phyloP scores from a whole-genome alignment of 2,329 filamentous ascomycete species.

The Balansia obtecta region DNA sequence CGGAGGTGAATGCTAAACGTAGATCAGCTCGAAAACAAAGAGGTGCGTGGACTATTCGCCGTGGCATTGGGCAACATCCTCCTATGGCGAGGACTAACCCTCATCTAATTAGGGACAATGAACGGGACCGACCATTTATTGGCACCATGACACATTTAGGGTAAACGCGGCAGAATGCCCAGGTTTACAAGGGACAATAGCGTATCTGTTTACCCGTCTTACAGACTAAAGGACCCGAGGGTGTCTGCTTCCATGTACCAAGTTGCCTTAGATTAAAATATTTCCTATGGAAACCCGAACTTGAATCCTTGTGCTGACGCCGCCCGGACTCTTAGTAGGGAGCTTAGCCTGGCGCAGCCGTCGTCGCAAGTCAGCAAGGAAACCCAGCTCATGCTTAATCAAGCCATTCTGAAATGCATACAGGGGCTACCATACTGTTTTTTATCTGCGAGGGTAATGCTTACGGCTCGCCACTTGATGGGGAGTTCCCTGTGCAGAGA shows the following conservation, averaged over 20 bases:
- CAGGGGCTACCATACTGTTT: neutral
- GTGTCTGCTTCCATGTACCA: neutral
- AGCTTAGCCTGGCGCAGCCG: no score
- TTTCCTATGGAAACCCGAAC: no score
- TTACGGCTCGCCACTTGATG: no score
- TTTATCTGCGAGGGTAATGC: no score
- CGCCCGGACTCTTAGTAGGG: no score
- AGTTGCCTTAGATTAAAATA: constrained; percentile 9
- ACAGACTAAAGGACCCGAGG: neutral
- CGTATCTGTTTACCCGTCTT: neutral
- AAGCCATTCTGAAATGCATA: neutral
- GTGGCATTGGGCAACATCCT: constrained; percentile 10
- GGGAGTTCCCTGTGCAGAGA: no score
- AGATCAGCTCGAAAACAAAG: constrained; percentile 8
- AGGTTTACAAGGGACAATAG: neutral
- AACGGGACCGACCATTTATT: neutral
- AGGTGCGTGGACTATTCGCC: constrained; percentile 7
- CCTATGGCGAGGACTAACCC: constrained; percentile 3
- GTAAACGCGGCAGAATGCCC: neutral
- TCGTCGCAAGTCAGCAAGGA: neutral
- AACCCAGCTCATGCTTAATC: neutral
- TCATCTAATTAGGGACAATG: neutral
- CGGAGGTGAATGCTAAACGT: neutral
- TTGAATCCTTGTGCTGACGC: no score
- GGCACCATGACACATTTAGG: neutral